These are phyloP conservation scores for Chamaenerion angustifolium DNA, from an alignment of 345 rosid genomes.

Conservation along the genomic window DNA sequence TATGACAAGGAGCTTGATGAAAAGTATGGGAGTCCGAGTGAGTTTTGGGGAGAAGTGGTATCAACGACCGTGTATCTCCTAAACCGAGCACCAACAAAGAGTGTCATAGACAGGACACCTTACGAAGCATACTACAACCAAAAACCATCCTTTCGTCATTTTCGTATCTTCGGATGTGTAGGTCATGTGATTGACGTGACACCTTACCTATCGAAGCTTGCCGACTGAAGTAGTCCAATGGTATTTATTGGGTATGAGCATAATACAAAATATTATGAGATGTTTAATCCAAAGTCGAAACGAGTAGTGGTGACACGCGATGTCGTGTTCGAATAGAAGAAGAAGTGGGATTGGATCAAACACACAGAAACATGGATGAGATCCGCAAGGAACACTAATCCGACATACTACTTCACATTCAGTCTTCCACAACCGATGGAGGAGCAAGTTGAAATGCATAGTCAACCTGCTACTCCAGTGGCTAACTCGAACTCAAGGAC, in stretches of 20 bases:
- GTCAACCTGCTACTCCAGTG: too few species aligned
- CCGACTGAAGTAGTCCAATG: neutral
- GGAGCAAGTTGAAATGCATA: too few species aligned
- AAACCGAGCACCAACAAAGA: too few species aligned
- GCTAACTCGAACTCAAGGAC: too few species aligned
- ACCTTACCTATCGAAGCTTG: too few species aligned
- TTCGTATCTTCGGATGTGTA: neutral
- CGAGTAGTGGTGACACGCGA: too few species aligned
- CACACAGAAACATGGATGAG: neutral
- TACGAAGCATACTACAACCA: too few species aligned
- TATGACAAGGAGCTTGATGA: neutral
- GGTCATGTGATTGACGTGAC: neutral
- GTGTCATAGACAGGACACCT: too few species aligned
- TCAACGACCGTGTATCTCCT: too few species aligned
- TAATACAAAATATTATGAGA: neutral
- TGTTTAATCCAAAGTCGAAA: neutral
- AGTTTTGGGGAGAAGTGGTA: slow-evolving; percentile 5
- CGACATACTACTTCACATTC: too few species aligned
- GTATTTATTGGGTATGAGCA: neutral
- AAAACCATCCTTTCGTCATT: neutral
- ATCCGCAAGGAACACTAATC: neutral
- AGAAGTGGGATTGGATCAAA: neutral
- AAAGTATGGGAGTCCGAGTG: neutral
- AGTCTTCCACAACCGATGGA: too few species aligned
- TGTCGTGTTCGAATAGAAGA: too few species aligned